phyloP scores from a whole-genome alignment of 2,329 filamentous ascomycete genomes.

The Colletotrichum chrysophilum region DNA sequence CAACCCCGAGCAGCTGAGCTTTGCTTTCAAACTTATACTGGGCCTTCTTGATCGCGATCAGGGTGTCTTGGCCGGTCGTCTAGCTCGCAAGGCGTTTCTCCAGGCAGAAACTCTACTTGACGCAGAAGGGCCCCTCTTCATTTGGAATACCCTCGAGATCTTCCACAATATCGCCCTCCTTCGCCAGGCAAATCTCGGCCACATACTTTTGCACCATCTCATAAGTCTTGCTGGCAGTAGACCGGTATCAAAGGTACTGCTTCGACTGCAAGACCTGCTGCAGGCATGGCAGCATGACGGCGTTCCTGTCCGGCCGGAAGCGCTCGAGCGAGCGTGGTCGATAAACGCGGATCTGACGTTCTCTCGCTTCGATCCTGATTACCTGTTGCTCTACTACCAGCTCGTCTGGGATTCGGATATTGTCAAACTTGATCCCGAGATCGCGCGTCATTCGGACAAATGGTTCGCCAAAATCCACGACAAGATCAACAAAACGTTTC shows the following conservation, averaged over 20 bases:
- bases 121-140: constrained; percentile 18
- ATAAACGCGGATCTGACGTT: constrained; percentile 24
- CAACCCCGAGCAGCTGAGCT: constrained; percentile 15
- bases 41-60: constrained; percentile 19
- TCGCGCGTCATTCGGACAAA: neutral
- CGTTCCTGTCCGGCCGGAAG: neutral
- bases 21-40: constrained; percentile 20
- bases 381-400: constrained; percentile 21
- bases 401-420: constrained; percentile 23
- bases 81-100: constrained; percentile 27
- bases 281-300: neutral
- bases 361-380: constrained; percentile 4
- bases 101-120: constrained; percentile 22
- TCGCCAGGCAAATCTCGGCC: constrained; percentile 4
- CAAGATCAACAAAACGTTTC: neutral
- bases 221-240: neutral
- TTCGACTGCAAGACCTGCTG: neutral
- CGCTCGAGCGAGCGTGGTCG: constrained; percentile 22
- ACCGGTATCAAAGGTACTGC: neutral
- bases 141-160: constrained; percentile 21
- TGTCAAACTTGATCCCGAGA: constrained; percentile 1
- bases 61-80: constrained; percentile 23
- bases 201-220: constrained; percentile 18
- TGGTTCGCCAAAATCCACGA: neutral
- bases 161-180: constrained; percentile 7